Conservation (phyloP, 2,329 filamentous ascomycete species). For the Byssochlamys sp. region DNA sequence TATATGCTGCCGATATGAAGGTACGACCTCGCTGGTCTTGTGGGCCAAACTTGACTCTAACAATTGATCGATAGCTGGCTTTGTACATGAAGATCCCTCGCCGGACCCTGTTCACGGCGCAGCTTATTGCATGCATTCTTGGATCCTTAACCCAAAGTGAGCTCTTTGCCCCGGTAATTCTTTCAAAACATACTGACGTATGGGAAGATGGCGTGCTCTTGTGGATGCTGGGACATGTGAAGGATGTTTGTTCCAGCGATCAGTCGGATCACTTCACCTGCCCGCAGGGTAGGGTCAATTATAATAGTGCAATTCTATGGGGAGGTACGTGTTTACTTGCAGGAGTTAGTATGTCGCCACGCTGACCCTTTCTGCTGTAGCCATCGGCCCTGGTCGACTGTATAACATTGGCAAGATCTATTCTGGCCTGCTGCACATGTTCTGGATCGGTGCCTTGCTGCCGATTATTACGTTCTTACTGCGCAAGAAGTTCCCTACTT, state of each 20-base stretch:
- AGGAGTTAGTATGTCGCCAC: background rate
- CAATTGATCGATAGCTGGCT: slow-evolving; percentile 20
- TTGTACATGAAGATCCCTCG: slow-evolving; percentile 43
- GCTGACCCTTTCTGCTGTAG: slow-evolving; percentile 1
- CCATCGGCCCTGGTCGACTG: slow-evolving; percentile 39
- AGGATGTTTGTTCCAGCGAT: slow-evolving; percentile 29
- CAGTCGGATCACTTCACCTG: slow-evolving; percentile 40
- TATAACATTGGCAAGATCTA: slow-evolving; percentile 40
- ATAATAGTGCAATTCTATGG: slow-evolving; percentile 40
- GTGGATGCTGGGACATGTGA: slow-evolving; percentile 27
- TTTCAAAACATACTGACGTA: slow-evolving; percentile 16
- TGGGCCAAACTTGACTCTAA: background rate
- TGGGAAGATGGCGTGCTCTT: slow-evolving; percentile 22
- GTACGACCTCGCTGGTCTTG: slow-evolving; percentile 18
- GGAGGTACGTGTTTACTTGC: slow-evolving; percentile 16
- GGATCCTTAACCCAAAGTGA: slow-evolving; percentile 33
- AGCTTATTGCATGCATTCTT: slow-evolving; percentile 39
- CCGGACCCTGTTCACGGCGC: slow-evolving; percentile 37
- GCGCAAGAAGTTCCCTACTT: slow-evolving; percentile 50
- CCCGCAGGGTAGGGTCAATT: slow-evolving; percentile 36
- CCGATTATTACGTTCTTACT: slow-evolving; percentile 42
- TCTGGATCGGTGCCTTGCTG: slow-evolving; percentile 39
- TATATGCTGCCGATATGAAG: slow-evolving; percentile 43
- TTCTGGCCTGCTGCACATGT: slow-evolving; percentile 38
- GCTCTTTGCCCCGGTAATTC: slow-evolving; percentile 31